Evolutionary conservation across 139 green algal species (phyloP).

Genomic region (Picochlorum sp.): DNA sequence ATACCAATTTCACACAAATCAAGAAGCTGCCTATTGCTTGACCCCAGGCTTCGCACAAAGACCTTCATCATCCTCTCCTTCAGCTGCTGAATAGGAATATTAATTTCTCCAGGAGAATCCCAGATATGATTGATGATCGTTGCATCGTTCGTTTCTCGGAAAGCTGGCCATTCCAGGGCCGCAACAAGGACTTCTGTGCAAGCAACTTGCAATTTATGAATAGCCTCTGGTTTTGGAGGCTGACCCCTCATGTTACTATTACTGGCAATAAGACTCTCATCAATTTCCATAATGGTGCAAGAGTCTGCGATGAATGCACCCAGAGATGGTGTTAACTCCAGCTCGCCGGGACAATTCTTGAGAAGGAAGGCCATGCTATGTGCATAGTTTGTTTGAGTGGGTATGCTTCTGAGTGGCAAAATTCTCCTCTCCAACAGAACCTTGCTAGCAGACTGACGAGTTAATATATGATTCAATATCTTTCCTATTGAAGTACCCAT

Average conservation of each 20-base stretch:
- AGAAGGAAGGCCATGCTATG: slow-evolving; percentile 22
- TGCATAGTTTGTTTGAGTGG: slow-evolving; percentile 16
- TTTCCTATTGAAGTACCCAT: not conserved
- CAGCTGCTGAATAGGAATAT: slow-evolving; percentile 2
- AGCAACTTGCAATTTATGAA: slow-evolving; percentile 47
- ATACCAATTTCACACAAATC: no score
- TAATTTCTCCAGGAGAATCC: not conserved
- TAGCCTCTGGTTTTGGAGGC: slow-evolving; percentile 15
- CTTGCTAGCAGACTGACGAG: not conserved
- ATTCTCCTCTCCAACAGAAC: slow-evolving; percentile 35
- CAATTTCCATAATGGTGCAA: slow-evolving; percentile 36
- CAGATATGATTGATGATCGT: not conserved
- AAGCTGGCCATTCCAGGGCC: slow-evolving; percentile 51
- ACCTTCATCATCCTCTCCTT: not conserved
- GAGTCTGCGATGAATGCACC: slow-evolving; percentile 36
- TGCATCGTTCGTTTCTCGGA: slow-evolving; percentile 16
- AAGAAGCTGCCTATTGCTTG: no score
- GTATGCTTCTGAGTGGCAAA: slow-evolving; percentile 38
- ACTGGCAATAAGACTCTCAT: slow-evolving; percentile 22
- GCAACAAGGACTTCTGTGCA: slow-evolving; percentile 74
- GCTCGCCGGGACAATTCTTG: slow-evolving; percentile 4
- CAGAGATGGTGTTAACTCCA: slow-evolving; percentile 11
- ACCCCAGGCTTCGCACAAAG: not conserved
- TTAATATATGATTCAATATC: not conserved
- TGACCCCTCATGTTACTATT: slow-evolving; percentile 1